Conservation (phyloP, 2,329 filamentous ascomycete species). For the Cadophora sp. region DNA sequence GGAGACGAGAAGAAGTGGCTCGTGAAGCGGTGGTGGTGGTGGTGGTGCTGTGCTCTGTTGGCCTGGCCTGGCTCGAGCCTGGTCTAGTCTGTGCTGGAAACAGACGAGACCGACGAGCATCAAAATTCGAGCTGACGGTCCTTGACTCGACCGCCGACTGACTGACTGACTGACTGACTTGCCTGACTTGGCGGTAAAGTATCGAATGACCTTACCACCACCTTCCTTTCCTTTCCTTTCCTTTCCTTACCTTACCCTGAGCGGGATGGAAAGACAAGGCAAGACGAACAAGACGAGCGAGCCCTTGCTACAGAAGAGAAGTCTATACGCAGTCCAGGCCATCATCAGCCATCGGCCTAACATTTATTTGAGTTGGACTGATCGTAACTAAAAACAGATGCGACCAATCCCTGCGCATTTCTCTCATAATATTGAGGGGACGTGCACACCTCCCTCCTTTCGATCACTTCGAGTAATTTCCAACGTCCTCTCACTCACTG, state of each 20-base stretch:
- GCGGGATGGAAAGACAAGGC: not conserved
- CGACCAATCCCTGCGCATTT: slow-evolving; percentile 2
- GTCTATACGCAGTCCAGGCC: slow-evolving; percentile 2
- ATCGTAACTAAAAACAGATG: not conserved
- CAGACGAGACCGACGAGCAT: not conserved
- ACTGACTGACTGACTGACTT: not conserved
- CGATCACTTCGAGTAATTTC: slow-evolving; percentile 12
- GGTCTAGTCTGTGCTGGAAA: not conserved
- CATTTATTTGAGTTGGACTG: not conserved
- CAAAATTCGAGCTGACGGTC: not conserved
- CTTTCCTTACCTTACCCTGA: not conserved
- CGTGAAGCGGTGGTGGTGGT: not conserved
- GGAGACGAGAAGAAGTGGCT: not conserved
- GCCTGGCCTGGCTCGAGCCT: not conserved
- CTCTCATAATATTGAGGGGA: not conserved
- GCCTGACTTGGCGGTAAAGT: not conserved
- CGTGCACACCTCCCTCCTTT: slow-evolving; percentile 9
- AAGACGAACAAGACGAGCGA: not conserved
- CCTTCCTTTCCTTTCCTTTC: not conserved
- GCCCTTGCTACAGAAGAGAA: not conserved
- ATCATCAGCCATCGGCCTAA: not conserved
- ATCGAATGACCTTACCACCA: not conserved
- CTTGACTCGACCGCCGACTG: not conserved
- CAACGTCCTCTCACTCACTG: not conserved
- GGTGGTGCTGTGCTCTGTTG: too few relatives aligned